Evolutionary conservation across 1,284 basidiomycete genomes (phyloP).

Genomic region (Trichosporon sp.): DNA sequence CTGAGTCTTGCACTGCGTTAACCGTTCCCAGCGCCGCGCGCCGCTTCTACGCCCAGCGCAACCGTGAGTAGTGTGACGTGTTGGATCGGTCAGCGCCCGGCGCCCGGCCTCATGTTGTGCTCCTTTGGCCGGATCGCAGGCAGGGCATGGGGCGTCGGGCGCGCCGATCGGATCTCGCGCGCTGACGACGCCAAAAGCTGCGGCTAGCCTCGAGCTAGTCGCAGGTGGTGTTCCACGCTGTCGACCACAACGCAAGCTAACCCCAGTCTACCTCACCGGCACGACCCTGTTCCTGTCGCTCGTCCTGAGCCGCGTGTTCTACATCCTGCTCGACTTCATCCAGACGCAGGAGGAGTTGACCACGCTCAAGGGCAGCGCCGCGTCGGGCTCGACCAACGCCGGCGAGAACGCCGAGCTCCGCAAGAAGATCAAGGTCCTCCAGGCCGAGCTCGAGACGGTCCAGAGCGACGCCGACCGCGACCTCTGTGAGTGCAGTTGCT

Average conservation of each 20-base stretch:
- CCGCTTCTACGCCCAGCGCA: conserved; percentile 77
- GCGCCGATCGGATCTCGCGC: not conserved
- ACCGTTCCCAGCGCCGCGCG: conserved; percentile 57
- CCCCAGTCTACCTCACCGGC: conserved; percentile 79
- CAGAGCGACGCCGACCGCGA: conserved; percentile 59
- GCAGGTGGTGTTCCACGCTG: too few species aligned
- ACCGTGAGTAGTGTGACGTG: conserved; percentile 43
- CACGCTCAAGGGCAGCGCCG: conserved; percentile 66
- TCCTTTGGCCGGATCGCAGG: not conserved
- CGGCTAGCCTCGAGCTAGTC: not conserved
- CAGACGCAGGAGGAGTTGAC: conserved; percentile 82
- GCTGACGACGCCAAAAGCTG: not conserved
- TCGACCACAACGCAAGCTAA: not conserved
- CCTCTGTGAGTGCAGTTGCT: conserved; percentile 57
- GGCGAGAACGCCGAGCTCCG: conserved; percentile 54
- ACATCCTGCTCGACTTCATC: conserved; percentile 85
- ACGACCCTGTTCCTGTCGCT: conserved; percentile 91
- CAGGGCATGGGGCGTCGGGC: not conserved
- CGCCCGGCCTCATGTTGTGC: not conserved
- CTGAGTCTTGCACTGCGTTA: not conserved
- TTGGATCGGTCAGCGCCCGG: not conserved
- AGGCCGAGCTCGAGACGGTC: conserved; percentile 56
- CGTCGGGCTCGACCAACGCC: conserved; percentile 45
- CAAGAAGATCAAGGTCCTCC: conserved; percentile 63
- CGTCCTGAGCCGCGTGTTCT: conserved; percentile 86